Conservation (phyloP, 164 flowering plant genomes). For the Liquidambar formosana region DNA sequence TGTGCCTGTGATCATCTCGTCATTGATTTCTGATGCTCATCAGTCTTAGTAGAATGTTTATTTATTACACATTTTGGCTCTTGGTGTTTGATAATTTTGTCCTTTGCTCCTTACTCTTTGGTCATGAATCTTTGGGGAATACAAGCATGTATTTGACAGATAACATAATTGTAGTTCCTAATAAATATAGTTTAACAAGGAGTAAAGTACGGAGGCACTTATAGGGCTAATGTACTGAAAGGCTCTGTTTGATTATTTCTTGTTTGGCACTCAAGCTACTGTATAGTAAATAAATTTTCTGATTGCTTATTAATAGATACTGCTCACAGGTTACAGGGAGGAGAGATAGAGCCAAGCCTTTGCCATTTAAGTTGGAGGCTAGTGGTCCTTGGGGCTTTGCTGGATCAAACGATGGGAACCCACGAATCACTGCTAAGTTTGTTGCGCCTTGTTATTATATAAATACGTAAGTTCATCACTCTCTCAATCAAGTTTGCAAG, state of each 20-base stretch:
- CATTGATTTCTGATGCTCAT: too few relatives aligned
- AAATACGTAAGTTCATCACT: slow-evolving; percentile 59
- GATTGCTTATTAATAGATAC: not conserved
- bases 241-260: not conserved
- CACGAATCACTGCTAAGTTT: slow-evolving; percentile 73
- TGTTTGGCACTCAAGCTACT: not conserved
- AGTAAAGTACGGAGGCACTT: not conserved
- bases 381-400: slow-evolving; percentile 89
- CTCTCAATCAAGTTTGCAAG: not conserved
- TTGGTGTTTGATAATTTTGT: too few relatives aligned
- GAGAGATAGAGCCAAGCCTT: slow-evolving; percentile 94
- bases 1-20: too few relatives aligned
- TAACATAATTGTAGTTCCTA: not conserved
- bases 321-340: slow-evolving; percentile 85
- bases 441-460: slow-evolving; percentile 89
- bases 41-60: too few relatives aligned
- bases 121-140: not conserved
- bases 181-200: not conserved
- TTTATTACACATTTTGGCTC: too few relatives aligned
- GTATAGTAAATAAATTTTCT: not conserved
- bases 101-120: too few relatives aligned
- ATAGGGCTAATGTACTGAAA: not conserved
- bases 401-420: slow-evolving; percentile 88
- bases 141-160: not conserved
- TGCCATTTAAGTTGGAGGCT: slow-evolving; percentile 81